phyloP scores from a whole-genome alignment of 192 early-diverging fungal genomes.

The Backusella tarrabulga region DNA sequence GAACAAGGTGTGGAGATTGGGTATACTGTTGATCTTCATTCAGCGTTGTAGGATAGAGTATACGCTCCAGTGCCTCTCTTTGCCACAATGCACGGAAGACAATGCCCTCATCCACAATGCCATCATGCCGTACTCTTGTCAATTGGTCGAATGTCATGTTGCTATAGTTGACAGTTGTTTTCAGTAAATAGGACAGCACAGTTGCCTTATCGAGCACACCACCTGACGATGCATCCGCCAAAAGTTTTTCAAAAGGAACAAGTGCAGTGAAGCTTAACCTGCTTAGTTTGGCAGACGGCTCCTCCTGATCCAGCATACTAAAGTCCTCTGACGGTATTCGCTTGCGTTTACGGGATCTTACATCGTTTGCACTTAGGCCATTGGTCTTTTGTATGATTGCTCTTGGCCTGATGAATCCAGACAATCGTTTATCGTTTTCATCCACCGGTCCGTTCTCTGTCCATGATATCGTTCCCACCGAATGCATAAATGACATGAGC shows the following conservation, averaged over 20 bases:
- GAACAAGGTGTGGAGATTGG: not conserved
- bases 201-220: constrained; percentile 32
- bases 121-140: constrained; percentile 27
- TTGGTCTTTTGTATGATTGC: not conserved
- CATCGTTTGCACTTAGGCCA: not conserved
- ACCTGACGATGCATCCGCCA: constrained; percentile 26
- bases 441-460: constrained; percentile 22
- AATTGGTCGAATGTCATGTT: constrained; percentile 40
- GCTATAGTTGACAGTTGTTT: constrained; percentile 32
- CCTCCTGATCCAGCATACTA: not conserved
- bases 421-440: constrained; percentile 21
- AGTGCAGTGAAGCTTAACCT: constrained; percentile 26
- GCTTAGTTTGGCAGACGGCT: not conserved
- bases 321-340: constrained; percentile 29
- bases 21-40: not conserved
- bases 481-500: constrained; percentile 28
- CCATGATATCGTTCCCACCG: constrained; percentile 32
- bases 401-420: constrained; percentile 22
- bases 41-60: constrained; percentile 19
- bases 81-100: constrained; percentile 39
- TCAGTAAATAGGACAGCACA: constrained; percentile 22
- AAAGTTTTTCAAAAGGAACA: constrained; percentile 32
- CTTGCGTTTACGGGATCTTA: constrained; percentile 21
- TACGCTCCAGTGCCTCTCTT: constrained; percentile 32
- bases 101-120: constrained; percentile 31